Base-by-base conservation (phyloP, 176 grass and related monocot species). In the Microstegium vimineum region DNA sequence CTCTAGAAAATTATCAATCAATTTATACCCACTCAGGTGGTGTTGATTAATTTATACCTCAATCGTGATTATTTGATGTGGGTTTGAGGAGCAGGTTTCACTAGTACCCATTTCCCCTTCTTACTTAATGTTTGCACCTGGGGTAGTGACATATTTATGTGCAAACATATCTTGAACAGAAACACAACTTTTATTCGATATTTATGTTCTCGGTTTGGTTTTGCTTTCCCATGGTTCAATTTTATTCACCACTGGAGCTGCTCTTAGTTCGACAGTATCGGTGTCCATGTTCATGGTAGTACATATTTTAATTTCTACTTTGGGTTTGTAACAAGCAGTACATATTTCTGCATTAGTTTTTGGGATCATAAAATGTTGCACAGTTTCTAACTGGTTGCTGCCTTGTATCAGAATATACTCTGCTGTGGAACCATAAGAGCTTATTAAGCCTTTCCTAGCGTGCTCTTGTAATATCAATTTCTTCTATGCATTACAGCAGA, bases 371-470 rank as follows among this genome's bases (percentile, higher is more conserved):
- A 59, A 43, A 9, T 15, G 25, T 10, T 57, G 17, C 16, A 10
- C 33, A 43, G 16, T 56, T 86, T 80, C 16, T 62, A 78, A 60
- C 54, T 34, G 12, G 27, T 74, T 74, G 17, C 79, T 84, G 46
- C 35, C 11, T 61, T 38, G 4, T 74, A 30, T 27, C 63, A 26
- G 52, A 56, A 11, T 59, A 59, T 25, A 11, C n/a, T 60, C 56
- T 60, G 54, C 3, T 28, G 26, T 28, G 59, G 59, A 62, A 62
- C 5, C 59, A 62, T 82, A 45, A 40, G 72, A 62, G 10, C n/a
- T 77, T 51, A 5, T 49, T 40, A 32, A 23, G 32, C 14, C 6
- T 75, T 65, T 46, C 10, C 74, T 75, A 31, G 18, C 0, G 38
- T 41, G 60, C 51, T 77, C 67, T 25, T 59, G 27, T 60, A 77